phyloP scores from a whole-genome alignment of 768 basidiomycete species.

The Leccinum sublutescens region DNA sequence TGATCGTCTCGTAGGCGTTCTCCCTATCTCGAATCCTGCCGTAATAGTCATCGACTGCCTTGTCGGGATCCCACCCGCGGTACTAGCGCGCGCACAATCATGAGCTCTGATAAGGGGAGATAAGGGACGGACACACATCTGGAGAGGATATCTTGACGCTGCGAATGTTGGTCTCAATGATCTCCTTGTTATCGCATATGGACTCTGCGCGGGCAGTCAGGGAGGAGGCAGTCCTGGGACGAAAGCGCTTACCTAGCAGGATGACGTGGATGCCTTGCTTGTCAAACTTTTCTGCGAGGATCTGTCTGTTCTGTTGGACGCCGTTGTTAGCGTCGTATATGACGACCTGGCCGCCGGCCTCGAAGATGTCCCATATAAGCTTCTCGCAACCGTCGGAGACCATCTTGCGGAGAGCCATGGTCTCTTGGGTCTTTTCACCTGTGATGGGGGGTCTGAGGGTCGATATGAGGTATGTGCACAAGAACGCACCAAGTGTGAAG shows the following conservation, averaged over 20 bases:
- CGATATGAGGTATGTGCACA: background rate
- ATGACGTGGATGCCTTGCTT: slow-evolving; percentile 88
- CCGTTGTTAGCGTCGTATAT: slow-evolving; percentile 99
- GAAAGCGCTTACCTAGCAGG: slow-evolving; percentile 65
- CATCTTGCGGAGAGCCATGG: slow-evolving; percentile 68
- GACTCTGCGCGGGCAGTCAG: slow-evolving; percentile 57
- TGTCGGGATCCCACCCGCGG: slow-evolving; percentile 87
- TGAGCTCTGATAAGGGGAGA: background rate
- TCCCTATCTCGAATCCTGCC: slow-evolving; percentile 86
- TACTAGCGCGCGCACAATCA: slow-evolving; percentile 53
- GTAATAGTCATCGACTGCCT: slow-evolving; percentile 91
- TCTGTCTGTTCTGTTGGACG: slow-evolving; percentile 59
- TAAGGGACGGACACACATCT: slow-evolving; percentile 58
- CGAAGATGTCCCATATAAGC: slow-evolving; percentile 86
- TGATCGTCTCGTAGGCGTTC: slow-evolving; percentile 84
- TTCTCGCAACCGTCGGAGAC: slow-evolving; percentile 85
- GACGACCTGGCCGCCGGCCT: slow-evolving; percentile 86
- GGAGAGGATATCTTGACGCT: slow-evolving; percentile 98
- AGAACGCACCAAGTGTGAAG: slow-evolving; percentile 69
- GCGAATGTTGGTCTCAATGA: slow-evolving; percentile 92
- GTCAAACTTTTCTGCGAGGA: slow-evolving; percentile 82
- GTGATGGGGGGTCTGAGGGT: slow-evolving; percentile 5
- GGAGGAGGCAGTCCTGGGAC: background rate
- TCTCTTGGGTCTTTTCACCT: slow-evolving; percentile 82
- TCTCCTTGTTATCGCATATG: slow-evolving; percentile 85